phyloP scores from a whole-genome alignment of 495 filamentous ascomycete species.

The Trichoderma erinaceum region DNA sequence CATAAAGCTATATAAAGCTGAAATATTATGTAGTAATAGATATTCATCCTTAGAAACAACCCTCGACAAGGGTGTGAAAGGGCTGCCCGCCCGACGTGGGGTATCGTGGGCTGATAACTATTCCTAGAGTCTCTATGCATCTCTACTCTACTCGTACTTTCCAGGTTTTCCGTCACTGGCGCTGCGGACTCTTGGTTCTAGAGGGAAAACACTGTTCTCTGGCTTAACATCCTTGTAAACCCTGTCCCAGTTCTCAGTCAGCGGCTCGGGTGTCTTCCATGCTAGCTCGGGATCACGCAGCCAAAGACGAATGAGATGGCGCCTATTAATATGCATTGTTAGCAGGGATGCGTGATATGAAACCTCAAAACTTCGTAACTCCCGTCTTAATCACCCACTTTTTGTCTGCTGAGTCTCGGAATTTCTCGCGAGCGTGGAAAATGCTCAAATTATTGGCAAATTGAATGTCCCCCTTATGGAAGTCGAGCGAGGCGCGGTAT shows the following conservation, averaged over 20 bases:
- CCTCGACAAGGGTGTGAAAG: neutral
- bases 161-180: constrained; percentile 28
- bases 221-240: constrained; percentile 46
- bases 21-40: neutral
- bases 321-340: constrained; percentile 28
- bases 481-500: constrained; percentile 45
- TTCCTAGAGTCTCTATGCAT: neutral
- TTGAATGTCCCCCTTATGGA: constrained; percentile 50
- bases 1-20: neutral
- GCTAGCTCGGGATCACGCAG: constrained; percentile 50
- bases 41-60: neutral
- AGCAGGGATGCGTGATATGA: neutral
- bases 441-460: constrained; percentile 49
- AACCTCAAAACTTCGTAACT: neutral
- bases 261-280: constrained; percentile 46
- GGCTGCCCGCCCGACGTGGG: neutral
- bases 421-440: constrained; percentile 46
- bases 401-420: constrained; percentile 40
- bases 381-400: constrained; percentile 30
- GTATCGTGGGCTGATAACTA: neutral
- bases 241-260: constrained; percentile 45
- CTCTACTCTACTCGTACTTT: neutral
- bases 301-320: constrained; percentile 55
- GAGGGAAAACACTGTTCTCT: constrained; percentile 47
- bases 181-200: constrained; percentile 45